Evolutionary conservation across 805 yeast genomes (phyloP).

Genomic region (Candida ponderosae): DNA sequence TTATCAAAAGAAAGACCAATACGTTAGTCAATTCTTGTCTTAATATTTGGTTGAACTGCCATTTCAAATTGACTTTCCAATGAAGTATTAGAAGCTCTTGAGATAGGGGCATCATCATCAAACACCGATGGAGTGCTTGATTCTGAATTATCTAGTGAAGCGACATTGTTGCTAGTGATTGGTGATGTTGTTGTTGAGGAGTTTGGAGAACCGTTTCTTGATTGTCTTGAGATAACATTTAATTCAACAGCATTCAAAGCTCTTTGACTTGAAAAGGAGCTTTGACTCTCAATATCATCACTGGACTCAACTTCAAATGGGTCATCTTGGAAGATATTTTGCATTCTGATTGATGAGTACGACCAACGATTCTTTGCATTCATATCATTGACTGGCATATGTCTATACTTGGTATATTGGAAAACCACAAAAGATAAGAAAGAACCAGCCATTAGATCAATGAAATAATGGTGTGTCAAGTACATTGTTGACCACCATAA

Average conservation of each 20-base stretch:
- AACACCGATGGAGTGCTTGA: constrained; percentile 19
- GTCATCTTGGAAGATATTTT: constrained; percentile 24
- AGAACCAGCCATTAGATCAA: constrained; percentile 92
- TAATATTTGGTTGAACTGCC: constrained; percentile 2
- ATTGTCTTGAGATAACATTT: constrained; percentile 14
- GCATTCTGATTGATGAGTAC: constrained; percentile 34
- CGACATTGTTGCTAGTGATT: constrained; percentile 3
- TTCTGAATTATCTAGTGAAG: constrained; percentile 4
- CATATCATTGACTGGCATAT: constrained; percentile 53
- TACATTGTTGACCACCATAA: constrained; percentile 99
- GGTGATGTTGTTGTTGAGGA: background rate
- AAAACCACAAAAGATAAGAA: constrained; percentile 68
- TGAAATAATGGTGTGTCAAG: constrained; percentile 91
- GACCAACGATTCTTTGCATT: constrained; percentile 64
- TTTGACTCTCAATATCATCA: constrained; percentile 23
- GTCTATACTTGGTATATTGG: constrained; percentile 56
- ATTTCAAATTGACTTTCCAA: constrained; percentile 17
- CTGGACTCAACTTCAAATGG: constrained; percentile 23
- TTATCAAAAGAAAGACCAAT: background rate
- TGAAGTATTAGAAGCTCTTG: constrained; percentile 28
- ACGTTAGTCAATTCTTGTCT: constrained; percentile 2
- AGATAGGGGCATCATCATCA: constrained; percentile 19
- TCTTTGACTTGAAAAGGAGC: constrained; percentile 15
- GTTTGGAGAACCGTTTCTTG: constrained; percentile 1
- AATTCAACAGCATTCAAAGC: constrained; percentile 18